Base-by-base conservation (phyloP, 2,329 filamentous ascomycete species). In the Calonectria crousiana region DNA sequence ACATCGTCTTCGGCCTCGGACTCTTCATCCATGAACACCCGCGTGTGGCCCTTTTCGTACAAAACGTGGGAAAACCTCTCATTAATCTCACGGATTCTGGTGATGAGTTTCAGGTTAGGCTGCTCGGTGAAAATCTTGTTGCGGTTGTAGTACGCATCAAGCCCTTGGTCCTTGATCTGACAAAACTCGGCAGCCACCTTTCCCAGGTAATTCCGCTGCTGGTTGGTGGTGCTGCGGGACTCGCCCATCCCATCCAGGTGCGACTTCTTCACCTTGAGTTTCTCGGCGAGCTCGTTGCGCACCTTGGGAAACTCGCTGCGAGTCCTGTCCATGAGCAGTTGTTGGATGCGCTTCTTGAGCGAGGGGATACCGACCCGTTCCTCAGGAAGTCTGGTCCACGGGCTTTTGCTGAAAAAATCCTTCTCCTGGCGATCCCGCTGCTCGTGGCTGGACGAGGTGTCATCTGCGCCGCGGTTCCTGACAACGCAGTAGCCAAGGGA, bases 401-500 rank as follows among this genome's bases (percentile, higher is more conserved):
- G 84, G 0, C 75, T 60, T 0, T 80, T 18, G 0, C 69, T 23
- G 58, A 89, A 89, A 71, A 89, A 88, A 0, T 38, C 66, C 1
- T 69, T 78, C 73, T 89, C 88, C 0, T 79, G 71, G 0, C 41
- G 60, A 8, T 83, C 77, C 0, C 87, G 84, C 0, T 85, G 75
- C 0, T 78, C 71, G 0, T 85, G 69, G 0, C 79, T 82, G 0
- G 84, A 84, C 0, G 78, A 69, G 0, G 58, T 75, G 6, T 89
- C 87, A 18, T 89, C 87, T 0, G 86, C 85, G 13, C 88, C 81
- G 0, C 88, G 85, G 34, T 89, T 90, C 67, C 86, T 85, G 64
- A 90, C 86, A 0, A 90, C 78, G 23, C 83, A 89, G 67, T 89
- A 90, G 0, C 89, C 88, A 0, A 90, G 83, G 1, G 83, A 83